These are phyloP conservation scores for Trichosporon sp. DNA, from an alignment of 1,284 basidiomycete species.

Conservation along the genomic window DNA sequence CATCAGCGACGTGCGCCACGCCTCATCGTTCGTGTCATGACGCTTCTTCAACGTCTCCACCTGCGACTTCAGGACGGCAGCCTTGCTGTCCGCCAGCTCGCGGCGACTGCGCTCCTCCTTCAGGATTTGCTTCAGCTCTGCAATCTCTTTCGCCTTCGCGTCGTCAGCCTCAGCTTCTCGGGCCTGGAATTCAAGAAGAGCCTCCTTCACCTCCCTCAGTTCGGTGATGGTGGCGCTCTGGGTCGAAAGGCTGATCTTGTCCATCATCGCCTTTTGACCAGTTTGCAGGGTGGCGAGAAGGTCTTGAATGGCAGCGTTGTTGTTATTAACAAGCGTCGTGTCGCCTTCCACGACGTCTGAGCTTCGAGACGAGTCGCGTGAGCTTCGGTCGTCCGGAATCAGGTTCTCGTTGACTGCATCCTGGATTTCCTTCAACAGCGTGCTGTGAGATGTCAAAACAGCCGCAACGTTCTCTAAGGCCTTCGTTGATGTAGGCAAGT, in stretches of 20 bases:
- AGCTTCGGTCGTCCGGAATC: background rate
- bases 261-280: constrained; percentile 19
- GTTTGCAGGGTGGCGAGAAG: constrained; percentile 13
- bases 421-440: constrained; percentile 16
- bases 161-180: background rate
- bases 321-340: background rate
- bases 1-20: constrained; percentile 6
- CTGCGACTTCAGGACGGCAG: background rate
- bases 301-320: constrained; percentile 4
- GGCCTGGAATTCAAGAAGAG: constrained; percentile 13
- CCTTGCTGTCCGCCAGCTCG: constrained; percentile 3
- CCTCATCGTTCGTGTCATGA: constrained; percentile 3
- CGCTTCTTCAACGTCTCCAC: background rate
- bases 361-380: background rate
- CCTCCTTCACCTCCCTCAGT: constrained; percentile 3
- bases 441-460: constrained; percentile 12
- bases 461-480: constrained; percentile 6
- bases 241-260: constrained; percentile 11
- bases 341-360: background rate
- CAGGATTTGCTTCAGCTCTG: background rate
- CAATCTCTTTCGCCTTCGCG: constrained; percentile 9
- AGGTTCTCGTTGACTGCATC: constrained; percentile 14
- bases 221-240: background rate
- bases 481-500: background rate
- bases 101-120: background rate